Evolutionary conservation across 2,329 filamentous ascomycete genomes (phyloP).

Genomic region (Neospermospora avenae): DNA sequence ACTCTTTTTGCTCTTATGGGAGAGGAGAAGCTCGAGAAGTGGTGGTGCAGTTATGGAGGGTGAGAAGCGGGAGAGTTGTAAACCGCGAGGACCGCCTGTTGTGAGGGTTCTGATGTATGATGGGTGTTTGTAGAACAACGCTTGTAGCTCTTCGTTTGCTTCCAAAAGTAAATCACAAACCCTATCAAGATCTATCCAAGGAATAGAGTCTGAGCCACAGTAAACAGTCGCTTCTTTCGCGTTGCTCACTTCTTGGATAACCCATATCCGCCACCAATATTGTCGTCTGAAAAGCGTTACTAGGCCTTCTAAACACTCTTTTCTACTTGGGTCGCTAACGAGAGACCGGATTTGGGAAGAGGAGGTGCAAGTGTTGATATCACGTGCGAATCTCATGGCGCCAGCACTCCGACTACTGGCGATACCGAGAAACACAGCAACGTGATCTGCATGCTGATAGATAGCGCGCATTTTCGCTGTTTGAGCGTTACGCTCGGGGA

Average conservation of each 20-base stretch:
- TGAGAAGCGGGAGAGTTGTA: conserved; percentile 27
- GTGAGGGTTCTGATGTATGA: conserved; percentile 23
- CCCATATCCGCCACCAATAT: conserved; percentile 43
- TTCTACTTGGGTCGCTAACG: conserved; percentile 12
- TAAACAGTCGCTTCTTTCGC: conserved; percentile 36
- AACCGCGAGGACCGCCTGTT: conserved; percentile 24
- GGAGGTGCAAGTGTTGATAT: conserved; percentile 13
- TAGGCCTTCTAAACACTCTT: conserved; percentile 32
- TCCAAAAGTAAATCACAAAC: conserved; percentile 23
- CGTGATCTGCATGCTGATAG: conserved; percentile 25
- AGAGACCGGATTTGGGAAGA: conserved; percentile 14
- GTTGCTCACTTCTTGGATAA: conserved; percentile 42
- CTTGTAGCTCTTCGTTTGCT: conserved; percentile 15
- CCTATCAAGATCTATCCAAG: conserved; percentile 37
- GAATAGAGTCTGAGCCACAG: conserved; percentile 37
- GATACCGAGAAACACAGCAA: conserved; percentile 26
- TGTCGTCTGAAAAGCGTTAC: conserved; percentile 38
- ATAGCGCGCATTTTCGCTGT: conserved; percentile 26
- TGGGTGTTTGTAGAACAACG: conserved; percentile 21
- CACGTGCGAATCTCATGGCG: conserved; percentile 22
- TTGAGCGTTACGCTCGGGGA: conserved; percentile 25
- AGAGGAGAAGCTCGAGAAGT: conserved; percentile 28
- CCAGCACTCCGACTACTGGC: conserved; percentile 11
- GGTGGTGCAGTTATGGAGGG: conserved; percentile 17
- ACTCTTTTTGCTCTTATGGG: conserved; percentile 31